Conservation (phyloP, 257 asterid genomes). For the Solanum infundibuliforme region DNA sequence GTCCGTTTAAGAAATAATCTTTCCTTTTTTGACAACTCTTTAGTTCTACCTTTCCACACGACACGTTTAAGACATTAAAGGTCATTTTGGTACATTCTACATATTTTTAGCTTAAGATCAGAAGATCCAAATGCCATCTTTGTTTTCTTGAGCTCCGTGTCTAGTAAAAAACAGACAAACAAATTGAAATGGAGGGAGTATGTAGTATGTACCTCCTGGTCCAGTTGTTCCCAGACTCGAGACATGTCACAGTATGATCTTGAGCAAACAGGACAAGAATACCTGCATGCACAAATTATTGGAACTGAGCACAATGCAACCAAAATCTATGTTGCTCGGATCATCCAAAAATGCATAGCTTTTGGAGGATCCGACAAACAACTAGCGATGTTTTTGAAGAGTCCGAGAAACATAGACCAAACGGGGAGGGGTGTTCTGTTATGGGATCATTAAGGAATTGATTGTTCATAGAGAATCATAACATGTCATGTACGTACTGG, state of each 20-base stretch:
- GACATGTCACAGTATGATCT: slow-evolving; percentile 64
- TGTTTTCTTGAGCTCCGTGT: not conserved
- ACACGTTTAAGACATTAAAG: not conserved
- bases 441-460: not conserved
- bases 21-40: not conserved
- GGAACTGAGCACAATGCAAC: not conserved
- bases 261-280: slow-evolving; percentile 61
- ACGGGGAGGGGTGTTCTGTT: not conserved
- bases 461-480: not conserved
- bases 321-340: not conserved
- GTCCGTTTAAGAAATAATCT: not conserved
- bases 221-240: slow-evolving; percentile 47
- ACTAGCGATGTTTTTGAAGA: not conserved
- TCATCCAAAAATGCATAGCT: not conserved
- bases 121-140: not conserved
- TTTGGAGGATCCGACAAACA: not conserved
- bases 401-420: not conserved
- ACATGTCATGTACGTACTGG: slow-evolving; percentile 23
- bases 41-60: not conserved
- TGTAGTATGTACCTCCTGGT: slow-evolving; percentile 32
- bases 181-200: not conserved
- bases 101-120: not conserved
- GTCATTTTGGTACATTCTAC: not conserved
- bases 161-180: not conserved
- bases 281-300: slow-evolving; percentile 20